phyloP scores from a whole-genome alignment of 2,329 filamentous ascomycete species.

The Cercospora brassicicola region DNA sequence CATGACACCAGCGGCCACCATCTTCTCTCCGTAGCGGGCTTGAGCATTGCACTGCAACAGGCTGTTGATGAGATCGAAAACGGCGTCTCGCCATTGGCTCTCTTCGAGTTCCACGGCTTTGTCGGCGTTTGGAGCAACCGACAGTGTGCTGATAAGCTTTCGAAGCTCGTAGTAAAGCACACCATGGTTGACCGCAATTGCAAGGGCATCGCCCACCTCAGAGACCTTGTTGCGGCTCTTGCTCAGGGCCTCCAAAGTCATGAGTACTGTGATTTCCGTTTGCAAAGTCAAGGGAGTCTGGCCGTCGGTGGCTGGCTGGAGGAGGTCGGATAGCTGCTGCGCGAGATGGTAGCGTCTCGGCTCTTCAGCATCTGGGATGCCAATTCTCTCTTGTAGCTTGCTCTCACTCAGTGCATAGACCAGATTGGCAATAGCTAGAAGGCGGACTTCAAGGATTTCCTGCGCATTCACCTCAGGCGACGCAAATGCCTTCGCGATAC shows the following conservation, averaged over 20 bases:
- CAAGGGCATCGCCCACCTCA: slow-evolving; percentile 87
- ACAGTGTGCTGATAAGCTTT: slow-evolving; percentile 83
- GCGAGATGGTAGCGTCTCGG: slow-evolving; percentile 84
- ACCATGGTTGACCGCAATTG: slow-evolving; percentile 93
- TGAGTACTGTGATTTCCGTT: slow-evolving; percentile 79
- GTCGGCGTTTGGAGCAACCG: slow-evolving; percentile 57
- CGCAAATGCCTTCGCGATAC: slow-evolving; percentile 77
- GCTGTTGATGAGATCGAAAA: slow-evolving; percentile 84
- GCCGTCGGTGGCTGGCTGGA: slow-evolving; percentile 76
- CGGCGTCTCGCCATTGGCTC: slow-evolving; percentile 85
- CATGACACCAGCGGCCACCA: slow-evolving; percentile 85
- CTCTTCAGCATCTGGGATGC: slow-evolving; percentile 85
- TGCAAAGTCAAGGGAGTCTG: slow-evolving; percentile 67
- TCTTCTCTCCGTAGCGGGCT: slow-evolving; percentile 70
- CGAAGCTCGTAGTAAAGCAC: slow-evolving; percentile 89
- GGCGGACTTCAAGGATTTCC: slow-evolving; percentile 70
- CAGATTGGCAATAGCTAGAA: slow-evolving; percentile 86
- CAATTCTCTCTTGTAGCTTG: slow-evolving; percentile 80
- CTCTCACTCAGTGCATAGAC: slow-evolving; percentile 83
- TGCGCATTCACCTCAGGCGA: slow-evolving; percentile 66
- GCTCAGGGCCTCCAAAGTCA: slow-evolving; percentile 80
- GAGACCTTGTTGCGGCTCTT: slow-evolving; percentile 72
- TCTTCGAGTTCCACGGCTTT: slow-evolving; percentile 61
- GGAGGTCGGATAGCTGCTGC: slow-evolving; percentile 87
- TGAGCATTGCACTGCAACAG: slow-evolving; percentile 59